A percentile compares a stretch with the other conserved stretches of the same genome.
These are phyloP conservation scores for Zancudomyces culisetae DNA, from an alignment of 371 early-diverging fungal genomes.

Conservation along the genomic window DNA sequence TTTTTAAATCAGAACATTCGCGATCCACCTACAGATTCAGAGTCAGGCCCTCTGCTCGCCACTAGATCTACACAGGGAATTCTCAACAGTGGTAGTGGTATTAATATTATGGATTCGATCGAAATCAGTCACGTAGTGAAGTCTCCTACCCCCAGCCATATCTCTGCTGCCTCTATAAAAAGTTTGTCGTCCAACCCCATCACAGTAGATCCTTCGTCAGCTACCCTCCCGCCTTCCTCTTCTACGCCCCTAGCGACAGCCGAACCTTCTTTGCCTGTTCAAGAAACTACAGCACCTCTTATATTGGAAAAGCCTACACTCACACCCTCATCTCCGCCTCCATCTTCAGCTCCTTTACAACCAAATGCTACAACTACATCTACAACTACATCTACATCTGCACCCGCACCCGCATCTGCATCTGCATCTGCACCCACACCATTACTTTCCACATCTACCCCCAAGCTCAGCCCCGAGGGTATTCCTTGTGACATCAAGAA, in stretches of 20 bases:
- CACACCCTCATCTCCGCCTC: not conserved
- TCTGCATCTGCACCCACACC: not conserved
- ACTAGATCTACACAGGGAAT: not conserved
- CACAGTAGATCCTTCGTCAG: no score
- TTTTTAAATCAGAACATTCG: no score
- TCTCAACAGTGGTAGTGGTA: slow-evolving; percentile 11
- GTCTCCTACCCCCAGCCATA: not conserved
- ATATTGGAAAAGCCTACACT: not conserved
- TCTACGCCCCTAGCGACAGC: not conserved
- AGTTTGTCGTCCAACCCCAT: not conserved
- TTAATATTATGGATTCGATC: slow-evolving; percentile 22
- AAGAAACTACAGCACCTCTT: not conserved
- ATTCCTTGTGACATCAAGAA: slow-evolving; percentile 19
- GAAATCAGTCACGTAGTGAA: slow-evolving; percentile 7
- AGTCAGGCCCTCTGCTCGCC: slow-evolving; percentile 3
- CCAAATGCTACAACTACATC: not conserved
- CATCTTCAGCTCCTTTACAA: not conserved
- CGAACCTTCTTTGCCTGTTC: not conserved
- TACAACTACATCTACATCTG: not conserved
- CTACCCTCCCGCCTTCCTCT: not conserved
- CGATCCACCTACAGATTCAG: not conserved
- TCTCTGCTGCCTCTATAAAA: not conserved
- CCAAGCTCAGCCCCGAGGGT: slow-evolving; percentile 4
- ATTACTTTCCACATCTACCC: no score
- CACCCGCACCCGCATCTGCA: not conserved